Base-by-base conservation (phyloP, 208 protist genomes). In the Tritrichomonas foetus region DNA sequence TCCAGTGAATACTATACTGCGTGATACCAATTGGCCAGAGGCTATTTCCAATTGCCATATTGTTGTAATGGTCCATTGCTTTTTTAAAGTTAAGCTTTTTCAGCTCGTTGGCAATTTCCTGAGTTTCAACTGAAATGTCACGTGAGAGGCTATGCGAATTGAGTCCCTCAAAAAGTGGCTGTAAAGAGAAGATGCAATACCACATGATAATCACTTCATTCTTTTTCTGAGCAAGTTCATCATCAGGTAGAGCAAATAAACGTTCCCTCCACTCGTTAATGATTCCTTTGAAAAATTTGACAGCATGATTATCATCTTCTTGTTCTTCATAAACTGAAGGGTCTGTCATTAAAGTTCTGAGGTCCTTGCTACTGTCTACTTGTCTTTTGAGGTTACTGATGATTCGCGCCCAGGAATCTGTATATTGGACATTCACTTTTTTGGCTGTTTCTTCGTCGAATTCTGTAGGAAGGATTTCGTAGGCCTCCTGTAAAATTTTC, bases 221-320 rank as follows among this genome's bases (percentile, higher is more conserved):
- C 30, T 61, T 89, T n/a, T 39, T 53, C 30, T 53, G 5, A 57
- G 14, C 78, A 20, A 89, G 47, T 57, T 89, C 78, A 57, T 89
- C 78, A 39, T 89, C 47, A 14, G 41, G 47, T 2, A 89, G 47
- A 22, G 25, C 16, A 57, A 39, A 53, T 20, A 89, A 30, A 39
- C 78, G 44, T 27, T 57, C 25, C 22, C 78, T 3, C 78, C 78
- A 89, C 30, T 89, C 78, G 9, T 89, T 57, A 36, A 89, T 41
- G 25, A 89, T 39, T 41, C 78, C 78, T 89, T 89, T 89, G 14
- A 89, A 89, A 47, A 89, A 89, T 36, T 89, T 89, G 16, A 89
- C 78, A 36, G 41, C 33, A 14, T 25, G 78, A 57, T 89, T 11
- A 57, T 89, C 78, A 57, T 53, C 30, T 55, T 8, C 27, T 57